Conservation (phyloP, 495 filamentous ascomycete species). For the Penicillium argentinense region DNA sequence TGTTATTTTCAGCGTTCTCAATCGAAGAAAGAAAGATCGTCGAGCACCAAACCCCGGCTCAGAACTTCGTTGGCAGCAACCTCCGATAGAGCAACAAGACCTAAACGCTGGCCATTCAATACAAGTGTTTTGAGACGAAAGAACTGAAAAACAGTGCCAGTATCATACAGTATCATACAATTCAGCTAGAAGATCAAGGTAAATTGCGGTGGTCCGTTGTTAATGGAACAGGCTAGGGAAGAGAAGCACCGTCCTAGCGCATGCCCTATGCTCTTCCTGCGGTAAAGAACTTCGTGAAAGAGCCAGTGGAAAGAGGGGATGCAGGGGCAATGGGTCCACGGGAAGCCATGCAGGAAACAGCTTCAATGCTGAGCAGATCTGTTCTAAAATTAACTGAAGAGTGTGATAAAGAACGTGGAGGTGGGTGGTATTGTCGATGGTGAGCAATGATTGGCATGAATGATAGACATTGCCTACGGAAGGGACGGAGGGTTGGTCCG, state of each 20-base stretch:
- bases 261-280: not conserved
- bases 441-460: too few relatives aligned
- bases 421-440: too few relatives aligned
- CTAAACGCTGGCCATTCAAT: too few relatives aligned
- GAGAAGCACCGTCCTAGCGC: not conserved
- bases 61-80: too few relatives aligned
- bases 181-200: too few relatives aligned
- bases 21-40: too few relatives aligned
- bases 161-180: slow-evolving; percentile 5
- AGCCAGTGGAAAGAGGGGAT: not conserved
- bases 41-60: too few relatives aligned
- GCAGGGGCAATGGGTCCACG: not conserved
- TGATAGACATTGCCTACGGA: too few relatives aligned
- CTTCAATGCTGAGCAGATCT: not conserved
- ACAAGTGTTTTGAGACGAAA: not conserved
- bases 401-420: not conserved
- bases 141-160: not conserved
- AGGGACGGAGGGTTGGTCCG: too few relatives aligned
- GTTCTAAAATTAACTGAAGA: not conserved
- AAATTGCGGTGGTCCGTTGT: too few relatives aligned
- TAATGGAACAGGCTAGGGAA: not conserved
- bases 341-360: not conserved
- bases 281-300: not conserved
- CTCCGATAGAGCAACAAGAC: too few relatives aligned
- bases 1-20: too few relatives aligned